A percentile compares a stretch with the other conserved stretches of the same genome.
These are phyloP conservation scores for Solanum tarapatanum DNA, from an alignment of 257 asterid genomes.

Conservation along the genomic window DNA sequence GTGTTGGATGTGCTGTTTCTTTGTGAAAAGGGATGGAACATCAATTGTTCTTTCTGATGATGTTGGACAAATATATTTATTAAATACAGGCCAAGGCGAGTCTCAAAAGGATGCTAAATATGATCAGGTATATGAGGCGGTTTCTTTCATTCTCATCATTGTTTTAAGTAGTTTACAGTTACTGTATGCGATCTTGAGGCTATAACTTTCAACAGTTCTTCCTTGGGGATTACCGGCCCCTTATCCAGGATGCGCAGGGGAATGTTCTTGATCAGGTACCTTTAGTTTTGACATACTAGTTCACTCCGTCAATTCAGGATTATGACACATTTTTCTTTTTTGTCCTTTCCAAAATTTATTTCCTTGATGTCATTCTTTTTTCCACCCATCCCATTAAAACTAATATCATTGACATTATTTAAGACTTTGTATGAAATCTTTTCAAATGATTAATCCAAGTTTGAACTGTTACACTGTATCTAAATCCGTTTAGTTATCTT, in stretches of 20 bases:
- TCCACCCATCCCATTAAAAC: neutral
- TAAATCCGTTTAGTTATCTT: neutral
- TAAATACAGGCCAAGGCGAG: constrained; percentile 96
- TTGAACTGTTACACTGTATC: neutral
- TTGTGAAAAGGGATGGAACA: constrained; percentile 82
- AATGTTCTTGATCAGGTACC: constrained; percentile 88
- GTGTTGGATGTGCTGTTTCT: constrained; percentile 15
- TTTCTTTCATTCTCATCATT: neutral
- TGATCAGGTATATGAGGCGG: constrained; percentile 60
- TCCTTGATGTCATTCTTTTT: neutral
- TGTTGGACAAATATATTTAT: constrained; percentile 88
- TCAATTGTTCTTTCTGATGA: constrained; percentile 97
- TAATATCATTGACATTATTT: neutral
- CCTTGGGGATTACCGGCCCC: constrained; percentile 97
- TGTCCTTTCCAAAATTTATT: neutral
- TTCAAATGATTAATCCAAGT: neutral
- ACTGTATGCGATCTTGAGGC: constrained; percentile 18
- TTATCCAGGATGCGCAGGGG: constrained; percentile 68
- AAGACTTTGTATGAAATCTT: neutral
- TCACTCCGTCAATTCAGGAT: neutral
- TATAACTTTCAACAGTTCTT: constrained; percentile 59
- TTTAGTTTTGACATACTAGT: neutral
- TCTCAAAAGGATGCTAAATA: constrained; percentile 93
- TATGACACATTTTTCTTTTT: neutral
- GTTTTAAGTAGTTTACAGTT: neutral